A percentile compares a stretch with the other conserved stretches of the same genome.
phyloP scores from a whole-genome alignment of 2,329 filamentous ascomycete genomes.

The Colletotrichum simmondsii region DNA sequence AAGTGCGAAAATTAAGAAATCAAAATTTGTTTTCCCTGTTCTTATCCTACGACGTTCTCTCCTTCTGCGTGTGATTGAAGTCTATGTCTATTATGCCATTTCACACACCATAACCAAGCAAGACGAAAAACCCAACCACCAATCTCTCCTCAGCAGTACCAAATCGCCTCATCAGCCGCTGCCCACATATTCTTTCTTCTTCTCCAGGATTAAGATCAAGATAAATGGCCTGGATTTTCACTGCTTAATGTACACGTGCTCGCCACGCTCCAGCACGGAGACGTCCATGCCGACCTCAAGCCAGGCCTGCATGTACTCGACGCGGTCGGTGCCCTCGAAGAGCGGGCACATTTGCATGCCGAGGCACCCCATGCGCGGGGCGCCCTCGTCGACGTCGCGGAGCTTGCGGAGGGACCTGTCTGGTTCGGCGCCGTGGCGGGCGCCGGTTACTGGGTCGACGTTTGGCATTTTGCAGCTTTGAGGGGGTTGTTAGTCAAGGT shows the following conservation, averaged over 20 bases:
- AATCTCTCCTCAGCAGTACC: background rate
- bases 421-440: constrained; percentile 65
- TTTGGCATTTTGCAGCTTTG: constrained; percentile 76
- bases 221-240: constrained; percentile 20
- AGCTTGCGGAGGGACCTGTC: constrained; percentile 67
- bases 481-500: background rate
- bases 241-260: constrained; percentile 55
- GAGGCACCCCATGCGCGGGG: constrained; percentile 65
- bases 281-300: constrained; percentile 68
- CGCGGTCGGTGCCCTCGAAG: constrained; percentile 47
- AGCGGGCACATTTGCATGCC: constrained; percentile 75
- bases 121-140: background rate
- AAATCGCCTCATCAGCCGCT: background rate
- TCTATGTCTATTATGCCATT: background rate
- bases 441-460: constrained; percentile 71
- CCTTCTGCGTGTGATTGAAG: background rate
- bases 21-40: constrained; percentile 4
- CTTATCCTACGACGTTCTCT: background rate
- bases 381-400: constrained; percentile 70
- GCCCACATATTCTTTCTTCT: background rate
- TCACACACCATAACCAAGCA: background rate
- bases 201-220: background rate
- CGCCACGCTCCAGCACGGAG: constrained; percentile 57
- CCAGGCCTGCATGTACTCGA: constrained; percentile 49
- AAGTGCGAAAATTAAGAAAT: background rate